A percentile compares a stretch with the other conserved stretches of the same genome.
Evolutionary conservation across 148 eudicot genomes (phyloP).

Genomic region (Nepenthes gracilis): DNA sequence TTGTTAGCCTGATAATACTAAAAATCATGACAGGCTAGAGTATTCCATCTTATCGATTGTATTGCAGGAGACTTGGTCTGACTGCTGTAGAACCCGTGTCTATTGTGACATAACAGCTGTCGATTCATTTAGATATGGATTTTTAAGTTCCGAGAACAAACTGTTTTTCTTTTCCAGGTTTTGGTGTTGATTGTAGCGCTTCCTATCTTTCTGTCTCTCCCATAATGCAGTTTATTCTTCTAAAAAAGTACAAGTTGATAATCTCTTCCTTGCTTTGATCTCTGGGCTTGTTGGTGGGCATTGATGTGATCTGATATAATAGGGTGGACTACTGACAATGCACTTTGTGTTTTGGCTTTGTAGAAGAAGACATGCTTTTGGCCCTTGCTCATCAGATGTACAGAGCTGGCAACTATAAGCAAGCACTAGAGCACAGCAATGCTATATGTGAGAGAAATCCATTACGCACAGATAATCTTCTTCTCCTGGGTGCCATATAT

Average conservation of each 20-base stretch:
- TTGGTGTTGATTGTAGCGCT: no score
- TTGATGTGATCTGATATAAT: background rate
- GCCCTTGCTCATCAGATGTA: slow-evolving; percentile 75
- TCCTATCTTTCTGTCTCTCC: no score
- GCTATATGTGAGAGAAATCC: slow-evolving; percentile 75
- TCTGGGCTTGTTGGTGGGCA: background rate
- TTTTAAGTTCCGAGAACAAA: no score
- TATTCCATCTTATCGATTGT: no score
- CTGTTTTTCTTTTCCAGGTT: no score
- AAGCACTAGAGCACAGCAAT: slow-evolving; percentile 83
- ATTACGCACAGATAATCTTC: slow-evolving; percentile 83
- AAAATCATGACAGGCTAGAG: no score
- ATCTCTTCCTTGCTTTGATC: background rate
- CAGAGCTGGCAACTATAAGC: slow-evolving; percentile 74
- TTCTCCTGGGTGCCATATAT: slow-evolving; percentile 75
- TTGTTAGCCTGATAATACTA: no score
- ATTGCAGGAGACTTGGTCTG: no score
- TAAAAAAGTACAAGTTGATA: background rate
- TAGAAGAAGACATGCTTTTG: slow-evolving; percentile 69
- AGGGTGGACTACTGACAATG: slow-evolving; percentile 1
- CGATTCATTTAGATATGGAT: no score
- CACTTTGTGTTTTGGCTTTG: slow-evolving; percentile 1
- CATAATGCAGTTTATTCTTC: no score
- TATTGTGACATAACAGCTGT: no score
- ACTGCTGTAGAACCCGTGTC: no score